Conservation (phyloP, 768 basidiomycete genomes). For the Phylloporus sp. region DNA sequence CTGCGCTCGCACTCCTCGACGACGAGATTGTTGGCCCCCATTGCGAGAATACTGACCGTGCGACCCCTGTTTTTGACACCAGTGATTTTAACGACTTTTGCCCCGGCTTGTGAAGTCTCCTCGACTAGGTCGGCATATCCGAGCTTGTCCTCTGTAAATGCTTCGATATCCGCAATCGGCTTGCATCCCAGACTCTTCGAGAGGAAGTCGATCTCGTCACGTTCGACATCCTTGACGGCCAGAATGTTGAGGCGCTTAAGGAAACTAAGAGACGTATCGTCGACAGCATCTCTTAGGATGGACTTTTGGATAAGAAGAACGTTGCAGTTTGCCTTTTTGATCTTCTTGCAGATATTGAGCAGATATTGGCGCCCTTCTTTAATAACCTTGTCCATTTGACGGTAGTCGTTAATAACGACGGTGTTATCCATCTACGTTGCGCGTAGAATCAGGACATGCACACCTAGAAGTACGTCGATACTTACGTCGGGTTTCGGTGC, state of each 20-base stretch:
- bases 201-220: constrained; percentile 97
- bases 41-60: constrained; percentile 93
- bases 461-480: neutral
- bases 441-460: neutral
- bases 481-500: constrained; percentile 96
- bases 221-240: constrained; percentile 94
- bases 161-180: constrained; percentile 95
- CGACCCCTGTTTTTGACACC: constrained; percentile 93
- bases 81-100: constrained; percentile 90
- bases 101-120: constrained; percentile 73
- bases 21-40: constrained; percentile 87
- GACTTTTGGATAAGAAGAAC: constrained; percentile 99
- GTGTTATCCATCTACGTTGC: constrained; percentile 93
- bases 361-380: constrained; percentile 98
- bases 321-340: constrained; percentile 99
- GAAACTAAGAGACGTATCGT: constrained; percentile 95
- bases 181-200: constrained; percentile 93
- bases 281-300: constrained; percentile 98
- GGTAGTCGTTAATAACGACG: constrained; percentile 97
- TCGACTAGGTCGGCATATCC: constrained; percentile 96
- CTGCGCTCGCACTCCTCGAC: constrained; percentile 97
- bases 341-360: constrained; percentile 97
- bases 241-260: constrained; percentile 95
- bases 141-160: constrained; percentile 96
- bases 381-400: constrained; percentile 99